phyloP scores from a whole-genome alignment of 306 rosid genomes.

The Cucurbita maxima region DNA sequence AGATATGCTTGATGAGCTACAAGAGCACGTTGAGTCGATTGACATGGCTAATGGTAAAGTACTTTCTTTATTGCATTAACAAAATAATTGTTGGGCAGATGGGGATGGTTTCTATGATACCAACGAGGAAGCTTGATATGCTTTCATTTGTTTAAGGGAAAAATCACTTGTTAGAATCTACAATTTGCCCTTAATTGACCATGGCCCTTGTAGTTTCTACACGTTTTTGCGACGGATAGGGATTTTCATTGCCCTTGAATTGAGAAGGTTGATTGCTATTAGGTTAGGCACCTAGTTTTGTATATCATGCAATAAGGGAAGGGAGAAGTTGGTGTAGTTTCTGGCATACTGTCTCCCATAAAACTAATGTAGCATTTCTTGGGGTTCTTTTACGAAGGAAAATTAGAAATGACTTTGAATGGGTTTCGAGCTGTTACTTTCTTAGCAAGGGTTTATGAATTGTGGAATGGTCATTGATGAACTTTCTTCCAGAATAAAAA shows the following conservation, averaged over 20 bases:
- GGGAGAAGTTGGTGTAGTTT: not conserved
- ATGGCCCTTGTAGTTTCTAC: not conserved
- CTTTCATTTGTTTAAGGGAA: not conserved
- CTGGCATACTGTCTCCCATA: not conserved
- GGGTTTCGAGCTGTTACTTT: not conserved
- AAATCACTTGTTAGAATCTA: not conserved
- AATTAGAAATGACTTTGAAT: not conserved
- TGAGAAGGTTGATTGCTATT: not conserved
- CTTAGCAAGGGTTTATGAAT: not conserved
- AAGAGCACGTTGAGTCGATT: constrained; percentile 92
- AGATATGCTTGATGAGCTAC: constrained; percentile 84
- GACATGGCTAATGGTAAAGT: constrained; percentile 86
- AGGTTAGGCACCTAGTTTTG: not conserved
- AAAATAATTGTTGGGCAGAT: not conserved
- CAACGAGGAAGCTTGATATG: not conserved
- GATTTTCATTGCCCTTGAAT: not conserved
- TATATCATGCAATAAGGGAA: not conserved
- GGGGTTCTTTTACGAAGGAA: not conserved
- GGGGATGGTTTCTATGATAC: not conserved
- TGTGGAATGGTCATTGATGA: not conserved
- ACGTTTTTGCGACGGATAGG: not conserved
- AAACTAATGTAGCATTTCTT: not conserved
- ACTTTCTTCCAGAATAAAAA: not conserved
- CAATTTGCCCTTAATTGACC: not conserved
- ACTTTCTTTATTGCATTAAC: not conserved